Percentiles rank a stretch among this genome's conserved stretches.
Conservation (phyloP, 148 eudicot genomes). For the Amaranthus hypochondriacus region DNA sequence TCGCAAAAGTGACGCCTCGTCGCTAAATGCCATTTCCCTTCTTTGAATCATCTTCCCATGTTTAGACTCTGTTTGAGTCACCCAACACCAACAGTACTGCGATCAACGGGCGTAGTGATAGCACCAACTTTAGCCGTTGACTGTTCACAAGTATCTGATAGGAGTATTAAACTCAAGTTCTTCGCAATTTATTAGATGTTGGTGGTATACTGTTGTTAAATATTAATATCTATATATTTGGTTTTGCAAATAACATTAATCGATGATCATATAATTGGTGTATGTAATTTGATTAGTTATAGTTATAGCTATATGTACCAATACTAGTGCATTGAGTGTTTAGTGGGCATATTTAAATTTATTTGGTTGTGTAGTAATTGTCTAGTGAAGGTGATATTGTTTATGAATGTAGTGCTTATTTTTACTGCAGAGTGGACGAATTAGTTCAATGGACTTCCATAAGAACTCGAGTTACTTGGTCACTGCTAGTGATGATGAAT, state of each 20-base stretch:
- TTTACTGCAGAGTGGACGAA: conserved; percentile 73
- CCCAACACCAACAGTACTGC: no score
- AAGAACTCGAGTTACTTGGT: conserved; percentile 77
- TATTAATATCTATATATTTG: not conserved
- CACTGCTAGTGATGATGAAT: conserved; percentile 97
- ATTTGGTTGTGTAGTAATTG: not conserved
- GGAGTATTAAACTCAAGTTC: no score
- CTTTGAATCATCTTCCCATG: no score
- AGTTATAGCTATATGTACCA: no score
- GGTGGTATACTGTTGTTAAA: not conserved
- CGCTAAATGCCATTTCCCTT: no score
- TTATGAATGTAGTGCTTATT: not conserved
- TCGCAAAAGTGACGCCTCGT: no score
- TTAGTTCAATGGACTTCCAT: conserved; percentile 98
- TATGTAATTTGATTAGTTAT: no score
- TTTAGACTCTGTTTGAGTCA: no score
- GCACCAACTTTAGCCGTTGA: no score
- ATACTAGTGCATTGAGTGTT: not conserved
- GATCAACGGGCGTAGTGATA: no score
- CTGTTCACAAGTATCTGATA: no score
- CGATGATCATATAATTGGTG: not conserved
- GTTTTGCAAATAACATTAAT: not conserved
- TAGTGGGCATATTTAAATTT: not conserved
- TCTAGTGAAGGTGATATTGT: not conserved
- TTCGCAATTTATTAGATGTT: not conserved